A percentile compares a stretch with the other conserved stretches of the same genome.
Evolutionary conservation across 805 yeast species (phyloP).

Genomic region (Ogataea allantospora): DNA sequence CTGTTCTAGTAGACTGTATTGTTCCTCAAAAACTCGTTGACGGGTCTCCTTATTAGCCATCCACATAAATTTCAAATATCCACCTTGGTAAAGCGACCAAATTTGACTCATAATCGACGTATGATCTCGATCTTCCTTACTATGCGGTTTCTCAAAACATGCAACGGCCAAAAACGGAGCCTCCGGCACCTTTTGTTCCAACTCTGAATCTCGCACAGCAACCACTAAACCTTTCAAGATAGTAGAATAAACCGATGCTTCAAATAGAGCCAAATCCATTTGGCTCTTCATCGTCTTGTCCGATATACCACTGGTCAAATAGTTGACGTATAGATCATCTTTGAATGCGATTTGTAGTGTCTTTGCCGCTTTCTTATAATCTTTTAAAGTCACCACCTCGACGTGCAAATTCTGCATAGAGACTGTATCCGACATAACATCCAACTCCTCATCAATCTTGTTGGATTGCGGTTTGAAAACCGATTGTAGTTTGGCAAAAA

Average conservation of each 20-base stretch:
- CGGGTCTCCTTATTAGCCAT: conserved; percentile 43
- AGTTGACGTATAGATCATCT: conserved; percentile 53
- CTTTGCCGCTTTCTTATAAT: conserved; percentile 54
- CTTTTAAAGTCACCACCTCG: conserved; percentile 37
- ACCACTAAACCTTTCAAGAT: conserved; percentile 50
- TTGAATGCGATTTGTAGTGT: conserved; percentile 53
- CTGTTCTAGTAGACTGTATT: conserved; percentile 43
- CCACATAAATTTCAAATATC: conserved; percentile 35
- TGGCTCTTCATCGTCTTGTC: conserved; percentile 37
- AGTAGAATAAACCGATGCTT: conserved; percentile 51
- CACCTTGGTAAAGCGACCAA: conserved; percentile 35
- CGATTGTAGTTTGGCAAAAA: conserved; percentile 20
- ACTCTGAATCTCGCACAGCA: conserved; percentile 47
- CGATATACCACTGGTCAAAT: conserved; percentile 43
- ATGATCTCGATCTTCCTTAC: conserved; percentile 15
- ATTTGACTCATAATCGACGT: conserved; percentile 33
- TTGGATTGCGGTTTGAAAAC: conserved; percentile 15
- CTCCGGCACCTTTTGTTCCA: conserved; percentile 38
- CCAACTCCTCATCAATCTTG: background rate
- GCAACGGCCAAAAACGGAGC: conserved; percentile 55
- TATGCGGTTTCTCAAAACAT: conserved; percentile 42
- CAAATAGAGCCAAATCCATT: conserved; percentile 51
- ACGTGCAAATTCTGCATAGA: conserved; percentile 21
- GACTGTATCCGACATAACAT: conserved; percentile 1
- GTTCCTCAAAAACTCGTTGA: conserved; percentile 49